These are phyloP conservation scores for Solanum chilense DNA, from an alignment of 257 asterid genomes.

Conservation along the genomic window DNA sequence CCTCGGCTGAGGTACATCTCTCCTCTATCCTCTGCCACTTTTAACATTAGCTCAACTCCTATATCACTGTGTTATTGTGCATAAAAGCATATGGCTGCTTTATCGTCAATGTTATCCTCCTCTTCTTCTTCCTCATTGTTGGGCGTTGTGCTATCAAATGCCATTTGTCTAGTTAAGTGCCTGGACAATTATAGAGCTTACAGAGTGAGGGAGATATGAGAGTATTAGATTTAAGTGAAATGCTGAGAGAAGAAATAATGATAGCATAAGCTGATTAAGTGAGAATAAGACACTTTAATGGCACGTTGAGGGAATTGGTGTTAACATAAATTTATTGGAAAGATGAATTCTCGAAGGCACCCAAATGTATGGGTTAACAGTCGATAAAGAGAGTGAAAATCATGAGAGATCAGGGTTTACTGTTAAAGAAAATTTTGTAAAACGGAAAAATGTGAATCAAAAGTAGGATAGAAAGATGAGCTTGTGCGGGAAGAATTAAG, in stretches of 20 bases:
- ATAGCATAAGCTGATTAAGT: background rate
- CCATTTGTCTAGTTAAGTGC: background rate
- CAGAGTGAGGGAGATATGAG: background rate
- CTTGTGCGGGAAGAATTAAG: background rate
- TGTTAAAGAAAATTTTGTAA: background rate
- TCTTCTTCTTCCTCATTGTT: background rate
- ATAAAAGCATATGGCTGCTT: background rate
- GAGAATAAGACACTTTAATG: background rate
- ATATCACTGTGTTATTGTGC: background rate
- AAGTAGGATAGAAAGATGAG: background rate
- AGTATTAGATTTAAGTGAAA: background rate
- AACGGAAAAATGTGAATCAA: background rate
- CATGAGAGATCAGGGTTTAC: background rate
- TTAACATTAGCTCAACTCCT: background rate
- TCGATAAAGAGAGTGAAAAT: background rate
- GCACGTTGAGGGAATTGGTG: background rate
- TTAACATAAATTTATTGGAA: background rate
- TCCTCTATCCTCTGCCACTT: background rate
- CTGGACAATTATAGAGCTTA: background rate
- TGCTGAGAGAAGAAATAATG: background rate
- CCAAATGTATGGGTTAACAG: background rate
- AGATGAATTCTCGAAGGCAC: background rate
- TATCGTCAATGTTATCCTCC: background rate
- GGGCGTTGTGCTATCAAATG: background rate
- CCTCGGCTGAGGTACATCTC: background rate